A percentile compares a stretch with the other conserved stretches of the same genome.
Evolutionary conservation across 805 yeast species (phyloP).

Genomic region (Pichia nakasei): DNA sequence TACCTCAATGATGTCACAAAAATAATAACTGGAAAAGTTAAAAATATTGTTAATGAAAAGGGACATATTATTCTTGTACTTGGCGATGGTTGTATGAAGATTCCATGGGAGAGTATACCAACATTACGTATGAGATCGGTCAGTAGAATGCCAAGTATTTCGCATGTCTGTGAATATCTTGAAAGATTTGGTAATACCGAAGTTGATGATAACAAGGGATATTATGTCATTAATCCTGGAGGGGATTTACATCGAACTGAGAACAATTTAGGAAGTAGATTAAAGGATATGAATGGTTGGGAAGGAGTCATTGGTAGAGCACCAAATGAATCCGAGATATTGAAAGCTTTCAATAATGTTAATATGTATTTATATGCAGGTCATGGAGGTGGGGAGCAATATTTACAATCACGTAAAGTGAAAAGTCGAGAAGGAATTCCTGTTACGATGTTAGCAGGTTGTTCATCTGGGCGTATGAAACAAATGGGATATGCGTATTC

Average conservation of each 20-base stretch:
- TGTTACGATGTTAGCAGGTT: conserved; percentile 70
- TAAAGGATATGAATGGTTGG: conserved; percentile 38
- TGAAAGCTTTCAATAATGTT: conserved; percentile 31
- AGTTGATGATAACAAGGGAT: conserved; percentile 29
- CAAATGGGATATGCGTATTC: conserved; percentile 57
- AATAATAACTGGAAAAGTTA: background rate
- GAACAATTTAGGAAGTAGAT: conserved; percentile 37
- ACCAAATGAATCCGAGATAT: conserved; percentile 52
- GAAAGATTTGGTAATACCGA: conserved; percentile 12
- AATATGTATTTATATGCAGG: conserved; percentile 73
- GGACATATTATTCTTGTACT: conserved; percentile 65
- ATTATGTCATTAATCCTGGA: conserved; percentile 73
- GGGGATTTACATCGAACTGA: conserved; percentile 70
- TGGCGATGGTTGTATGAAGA: conserved; percentile 50
- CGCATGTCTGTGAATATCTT: conserved; percentile 33
- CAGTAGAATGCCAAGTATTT: conserved; percentile 67
- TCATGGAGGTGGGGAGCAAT: conserved; percentile 95
- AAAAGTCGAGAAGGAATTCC: conserved; percentile 38
- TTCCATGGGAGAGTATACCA: conserved; percentile 89
- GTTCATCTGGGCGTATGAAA: conserved; percentile 73
- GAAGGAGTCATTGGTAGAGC: conserved; percentile 41
- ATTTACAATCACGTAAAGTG: conserved; percentile 47
- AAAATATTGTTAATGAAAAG: background rate
- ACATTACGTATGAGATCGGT: conserved; percentile 46
- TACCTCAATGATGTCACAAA: background rate